Base-by-base conservation (phyloP, 2,329 filamentous ascomycete genomes). In the Penicillium verrucosum region DNA sequence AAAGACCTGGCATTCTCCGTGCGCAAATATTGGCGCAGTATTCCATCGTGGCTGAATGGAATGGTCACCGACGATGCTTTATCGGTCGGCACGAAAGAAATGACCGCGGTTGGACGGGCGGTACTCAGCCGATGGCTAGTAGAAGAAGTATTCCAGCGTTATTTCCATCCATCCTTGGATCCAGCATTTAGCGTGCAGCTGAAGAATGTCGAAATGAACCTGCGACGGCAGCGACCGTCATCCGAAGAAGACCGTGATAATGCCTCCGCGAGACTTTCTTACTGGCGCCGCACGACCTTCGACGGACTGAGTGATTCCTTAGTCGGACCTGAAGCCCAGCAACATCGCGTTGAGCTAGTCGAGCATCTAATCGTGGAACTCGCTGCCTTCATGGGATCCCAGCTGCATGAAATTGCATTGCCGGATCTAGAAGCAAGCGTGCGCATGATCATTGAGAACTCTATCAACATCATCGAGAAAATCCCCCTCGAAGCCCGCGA, bases 1-100 rank as follows among this genome's bases (percentile, higher is more conserved):
- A 94, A 92, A 71, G 95, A 99, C 71, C 81, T 99, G 10, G 88
- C 94, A 0, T 99, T 97, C 79, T 93, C 94, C 65, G 95, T 97
- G 61, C 89, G 94, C 61, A 97, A 97, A 75, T 89, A 95, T 70
- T 99, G 94, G 94, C 85, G 85, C 60, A 80, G 81, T 34, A 81
- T 97, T 53, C 94, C 94, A 0, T 71, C 80, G 6, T 97, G 92
- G 91, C 80, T 99, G 43, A 83, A 86, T 53, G 82, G 82, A 25
- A 90, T 86, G 53, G 89, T 96, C 62, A 97, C 93, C 72, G 82
- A 88, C 51, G 92, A 96, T 67, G 93, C 92, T 0, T 81, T 95
- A 52, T 85, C 87, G 66, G 91, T 88, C 10, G 94, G 92, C 59
- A 96, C 92, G 70, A 92, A 97, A 73, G 94, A 99, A 75, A 99